Evolutionary conservation across 2,329 filamentous ascomycete genomes (phyloP).

Genomic region (Colletotrichum liriopes): DNA sequence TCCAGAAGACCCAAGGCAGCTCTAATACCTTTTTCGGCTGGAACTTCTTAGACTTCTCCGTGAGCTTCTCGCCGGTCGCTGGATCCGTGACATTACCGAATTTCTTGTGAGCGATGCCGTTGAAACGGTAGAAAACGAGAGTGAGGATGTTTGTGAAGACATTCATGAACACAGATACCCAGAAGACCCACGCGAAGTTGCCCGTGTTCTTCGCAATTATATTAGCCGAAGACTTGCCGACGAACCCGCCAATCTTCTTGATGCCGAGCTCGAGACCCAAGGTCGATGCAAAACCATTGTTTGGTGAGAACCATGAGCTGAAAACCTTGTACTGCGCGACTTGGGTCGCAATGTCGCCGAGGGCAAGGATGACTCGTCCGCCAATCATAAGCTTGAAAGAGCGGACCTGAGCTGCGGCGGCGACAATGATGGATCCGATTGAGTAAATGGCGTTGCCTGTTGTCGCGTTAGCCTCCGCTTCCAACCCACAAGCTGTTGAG

Average conservation of each 20-base stretch:
- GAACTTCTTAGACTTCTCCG: slow-evolving; percentile 72
- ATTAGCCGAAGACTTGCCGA: slow-evolving; percentile 73
- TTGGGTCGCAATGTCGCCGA: slow-evolving; percentile 76
- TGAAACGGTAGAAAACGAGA: slow-evolving; percentile 69
- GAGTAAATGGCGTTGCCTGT: slow-evolving; percentile 73
- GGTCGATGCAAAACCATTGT: slow-evolving; percentile 73
- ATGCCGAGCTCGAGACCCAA: slow-evolving; percentile 73
- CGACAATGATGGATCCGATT: slow-evolving; percentile 71
- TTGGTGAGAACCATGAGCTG: slow-evolving; percentile 75
- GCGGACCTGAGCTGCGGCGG: slow-evolving; percentile 69
- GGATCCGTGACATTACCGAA: slow-evolving; percentile 66
- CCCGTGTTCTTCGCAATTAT: slow-evolving; percentile 70
- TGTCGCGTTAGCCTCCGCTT: slow-evolving; percentile 10
- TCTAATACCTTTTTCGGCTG: slow-evolving; percentile 69
- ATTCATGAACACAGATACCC: slow-evolving; percentile 75
- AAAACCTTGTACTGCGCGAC: slow-evolving; percentile 77
- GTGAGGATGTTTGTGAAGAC: slow-evolving; percentile 73
- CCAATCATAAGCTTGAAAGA: slow-evolving; percentile 74
- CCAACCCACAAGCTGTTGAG: not conserved
- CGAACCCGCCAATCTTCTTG: slow-evolving; percentile 73
- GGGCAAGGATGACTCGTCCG: slow-evolving; percentile 67
- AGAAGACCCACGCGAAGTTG: slow-evolving; percentile 75
- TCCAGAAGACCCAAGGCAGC: slow-evolving; percentile 74
- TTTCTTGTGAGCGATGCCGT: slow-evolving; percentile 62
- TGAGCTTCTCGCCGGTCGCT: slow-evolving; percentile 72